phyloP scores from a whole-genome alignment of 257 asterid species.

The Salvia splendens region DNA sequence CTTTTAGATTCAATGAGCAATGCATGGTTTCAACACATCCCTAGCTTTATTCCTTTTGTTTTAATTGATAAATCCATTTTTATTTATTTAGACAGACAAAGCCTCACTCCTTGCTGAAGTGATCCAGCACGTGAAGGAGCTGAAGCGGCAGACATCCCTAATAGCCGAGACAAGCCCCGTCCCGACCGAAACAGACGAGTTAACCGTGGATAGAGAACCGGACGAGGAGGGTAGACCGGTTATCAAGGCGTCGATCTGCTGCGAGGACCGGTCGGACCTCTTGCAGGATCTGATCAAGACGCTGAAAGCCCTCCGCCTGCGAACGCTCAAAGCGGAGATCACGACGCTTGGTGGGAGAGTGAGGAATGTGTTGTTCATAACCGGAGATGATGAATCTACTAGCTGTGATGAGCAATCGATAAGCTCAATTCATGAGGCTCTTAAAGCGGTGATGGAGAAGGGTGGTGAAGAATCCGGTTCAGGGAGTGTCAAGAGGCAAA shows the following conservation, averaged over 20 bases:
- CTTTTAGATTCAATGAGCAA: background rate
- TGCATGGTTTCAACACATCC: background rate
- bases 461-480: slow-evolving; percentile 59
- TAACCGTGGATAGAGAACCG: slow-evolving; percentile 39
- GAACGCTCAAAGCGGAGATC: slow-evolving; percentile 58
- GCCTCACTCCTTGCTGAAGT: slow-evolving; percentile 68
- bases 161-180: slow-evolving; percentile 55
- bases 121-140: slow-evolving; percentile 63
- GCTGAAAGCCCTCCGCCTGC: slow-evolving; percentile 43
- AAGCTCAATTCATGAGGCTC: slow-evolving; percentile 74
- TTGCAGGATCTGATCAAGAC: slow-evolving; percentile 59
- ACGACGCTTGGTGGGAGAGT: slow-evolving; percentile 68
- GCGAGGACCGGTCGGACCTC: slow-evolving; percentile 64
- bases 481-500: slow-evolving; percentile 74
- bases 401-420: slow-evolving; percentile 24
- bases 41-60: too few species aligned
- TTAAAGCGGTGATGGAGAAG: slow-evolving; percentile 82
- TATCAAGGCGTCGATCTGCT: slow-evolving; percentile 60
- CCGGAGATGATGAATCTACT: slow-evolving; percentile 47
- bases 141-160: slow-evolving; percentile 58
- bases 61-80: too few species aligned
- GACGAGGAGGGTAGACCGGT: slow-evolving; percentile 47
- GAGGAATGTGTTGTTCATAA: slow-evolving; percentile 65
- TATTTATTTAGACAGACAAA: slow-evolving; percentile 51
- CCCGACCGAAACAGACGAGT: slow-evolving; percentile 54